Base-by-base conservation (phyloP, 2,329 filamentous ascomycete species). In the Claviceps fusiformis region DNA sequence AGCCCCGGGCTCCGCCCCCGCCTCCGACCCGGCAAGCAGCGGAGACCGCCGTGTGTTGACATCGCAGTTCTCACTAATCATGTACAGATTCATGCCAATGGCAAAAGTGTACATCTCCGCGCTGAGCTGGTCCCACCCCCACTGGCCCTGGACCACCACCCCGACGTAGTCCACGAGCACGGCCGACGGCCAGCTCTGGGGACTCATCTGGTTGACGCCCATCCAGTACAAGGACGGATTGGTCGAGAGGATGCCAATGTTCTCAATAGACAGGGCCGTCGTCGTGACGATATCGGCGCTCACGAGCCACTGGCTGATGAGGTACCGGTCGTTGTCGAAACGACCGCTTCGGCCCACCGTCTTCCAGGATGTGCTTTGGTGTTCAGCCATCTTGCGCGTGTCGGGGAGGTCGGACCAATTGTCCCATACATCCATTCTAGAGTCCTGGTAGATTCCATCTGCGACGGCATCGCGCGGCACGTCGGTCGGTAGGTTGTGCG, bases 161-260 rank as follows among this genome's bases (percentile, higher is more conserved):
- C 67, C 66, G 4, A 68, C 61, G 56, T 67, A 68, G 54, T 68
- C 65, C 11, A 65, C 57, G 46, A 69, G 43, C 2, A 67, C 24
- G n/a, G 68, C 67, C 29, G 64, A 68, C 1, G 66, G 67, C 59
- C 63, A 69, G 37, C 43, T 46, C 39, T 62, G 55, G 3, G 65
- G 65, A 27, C 54, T 60, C 60, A 67, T 67, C 51, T 58, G 58
- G 53, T 64, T 63, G 24, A 63, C 50, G 13, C 67, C 65, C 54
- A 64, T 63, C 62, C 62, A 67, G 60, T 70, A 70, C n/a, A 70
- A 57, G 4, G 67, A 57, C 5, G 67, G 68, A 54, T 70, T 69
- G 17, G 65, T 66, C 11, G 63, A 62, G 24, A 66, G 55, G 4
- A 68, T 59, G n/a, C 64, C 68, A 39, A 68, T 62, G 29, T 56